Base-by-base conservation (phyloP, 805 yeast genomes). In the Saccharomyces cerevisiae region DNA sequence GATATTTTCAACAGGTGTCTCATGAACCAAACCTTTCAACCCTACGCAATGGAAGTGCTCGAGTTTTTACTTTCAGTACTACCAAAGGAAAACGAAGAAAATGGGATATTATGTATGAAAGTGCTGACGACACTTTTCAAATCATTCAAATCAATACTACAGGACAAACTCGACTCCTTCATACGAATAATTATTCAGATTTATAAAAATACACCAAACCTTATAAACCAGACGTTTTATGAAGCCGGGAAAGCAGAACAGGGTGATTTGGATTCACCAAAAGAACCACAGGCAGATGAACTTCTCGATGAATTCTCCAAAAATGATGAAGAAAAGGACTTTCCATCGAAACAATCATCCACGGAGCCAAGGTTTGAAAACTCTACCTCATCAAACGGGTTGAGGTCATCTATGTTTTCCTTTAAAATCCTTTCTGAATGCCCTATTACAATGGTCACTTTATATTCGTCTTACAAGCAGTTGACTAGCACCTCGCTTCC, bases 391-490 rank as follows among this genome's bases (percentile, higher is more conserved):
- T 66, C 79, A 6, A 83, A 82, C 55, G 73, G 78, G 2, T 74
- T 90, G 52, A 78, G 79, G 47, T 80, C 79, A 57, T 85, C 96
- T 4, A 79, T 88, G 79, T 77, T 69, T 59, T 90, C 97, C 1
- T 92, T 94, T 77, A 91, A 90, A 67, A 89, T 92, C 13, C 78
- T 94, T 56, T 88, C 96, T 0, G 99, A 94, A 69, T 91, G 98
- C 67, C 99, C 99, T 9, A 92, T 94, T 43, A 90, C 96, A 3
- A 87, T 94, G 84, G 99, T 94, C 2, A 83, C 96, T 6, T 75
- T 95, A 51, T 89, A 89, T 63, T 87, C 96, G 1, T 83, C 96
- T 0, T 90, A 91, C 72, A 89, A 90, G 66, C 82, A 81, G 36
- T 71, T 89, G 51, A 87, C 87, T 0, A 80, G 81, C 49, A 73